phyloP scores from a whole-genome alignment of 2,329 filamentous ascomycete species.

The Huntiella moniliformis region DNA sequence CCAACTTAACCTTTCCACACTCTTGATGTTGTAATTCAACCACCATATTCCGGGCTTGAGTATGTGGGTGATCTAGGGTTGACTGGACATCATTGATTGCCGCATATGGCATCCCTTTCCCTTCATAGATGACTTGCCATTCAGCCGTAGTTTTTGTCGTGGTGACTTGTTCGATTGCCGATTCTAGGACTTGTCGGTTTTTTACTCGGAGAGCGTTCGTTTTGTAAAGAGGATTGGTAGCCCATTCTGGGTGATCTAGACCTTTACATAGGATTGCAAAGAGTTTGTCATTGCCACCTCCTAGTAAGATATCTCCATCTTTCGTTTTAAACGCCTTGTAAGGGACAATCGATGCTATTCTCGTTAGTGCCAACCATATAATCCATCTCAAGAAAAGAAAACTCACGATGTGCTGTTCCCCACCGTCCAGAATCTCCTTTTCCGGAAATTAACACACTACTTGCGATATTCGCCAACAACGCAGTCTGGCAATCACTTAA shows the following conservation, averaged over 20 bases:
- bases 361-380: not conserved
- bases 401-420: constrained; percentile 83
- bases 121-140: constrained; percentile 74
- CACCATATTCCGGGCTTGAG: constrained; percentile 73
- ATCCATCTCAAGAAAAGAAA: not conserved
- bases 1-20: constrained; percentile 73
- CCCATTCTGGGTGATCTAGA: constrained; percentile 40
- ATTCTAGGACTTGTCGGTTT: constrained; percentile 60
- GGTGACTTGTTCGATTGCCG: constrained; percentile 58
- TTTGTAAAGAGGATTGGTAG: constrained; percentile 36
- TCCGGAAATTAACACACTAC: constrained; percentile 74
- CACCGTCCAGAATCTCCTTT: constrained; percentile 75
- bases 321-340: constrained; percentile 69
- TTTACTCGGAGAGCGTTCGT: constrained; percentile 45
- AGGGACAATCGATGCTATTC: constrained; percentile 77
- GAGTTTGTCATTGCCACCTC: constrained; percentile 53
- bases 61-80: constrained; percentile 70
- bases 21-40: constrained; percentile 64
- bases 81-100: constrained; percentile 84
- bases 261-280: constrained; percentile 46
- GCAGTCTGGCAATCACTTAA: constrained; percentile 91
- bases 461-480: constrained; percentile 86
- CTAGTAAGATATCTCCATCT: constrained; percentile 51
- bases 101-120: constrained; percentile 79
- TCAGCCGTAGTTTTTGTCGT: constrained; percentile 62